Percentiles rank a stretch among this genome's conserved stretches.
Conservation (phyloP, 345 rosid genomes). For the Hibiscus mutabilis region DNA sequence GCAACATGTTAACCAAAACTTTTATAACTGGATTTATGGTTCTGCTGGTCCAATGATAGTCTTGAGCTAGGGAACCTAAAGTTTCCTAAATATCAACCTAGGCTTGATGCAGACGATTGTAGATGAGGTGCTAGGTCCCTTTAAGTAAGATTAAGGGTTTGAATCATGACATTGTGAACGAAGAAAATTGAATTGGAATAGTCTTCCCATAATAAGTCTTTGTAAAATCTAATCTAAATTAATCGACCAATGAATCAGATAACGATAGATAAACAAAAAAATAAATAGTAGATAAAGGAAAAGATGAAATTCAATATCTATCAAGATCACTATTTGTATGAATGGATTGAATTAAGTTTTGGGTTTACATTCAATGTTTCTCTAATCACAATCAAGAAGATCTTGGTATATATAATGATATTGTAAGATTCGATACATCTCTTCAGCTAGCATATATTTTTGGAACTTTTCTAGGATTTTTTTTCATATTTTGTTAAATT, state of each 20-base stretch:
- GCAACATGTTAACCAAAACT: background rate
- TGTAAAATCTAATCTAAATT: no score
- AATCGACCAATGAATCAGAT: no score
- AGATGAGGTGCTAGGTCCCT: no score
- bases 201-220: no score
- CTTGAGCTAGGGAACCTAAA: background rate
- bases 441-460: background rate
- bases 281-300: background rate
- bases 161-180: no score
- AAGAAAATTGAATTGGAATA: no score
- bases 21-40: background rate
- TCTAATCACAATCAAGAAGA: background rate
- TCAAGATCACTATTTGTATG: background rate
- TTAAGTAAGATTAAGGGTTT: no score
- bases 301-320: background rate
- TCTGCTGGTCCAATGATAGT: background rate
- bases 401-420: background rate
- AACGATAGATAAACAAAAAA: no score
- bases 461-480: background rate
- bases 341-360: background rate
- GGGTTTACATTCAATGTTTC: background rate
- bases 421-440: background rate
- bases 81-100: no score
- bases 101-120: no score
- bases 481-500: background rate